Evolutionary conservation across 495 filamentous ascomycete genomes (phyloP), one percentile per base, ranked within the genome.

Genomic region (Parathielavia appendiculata): DNA sequence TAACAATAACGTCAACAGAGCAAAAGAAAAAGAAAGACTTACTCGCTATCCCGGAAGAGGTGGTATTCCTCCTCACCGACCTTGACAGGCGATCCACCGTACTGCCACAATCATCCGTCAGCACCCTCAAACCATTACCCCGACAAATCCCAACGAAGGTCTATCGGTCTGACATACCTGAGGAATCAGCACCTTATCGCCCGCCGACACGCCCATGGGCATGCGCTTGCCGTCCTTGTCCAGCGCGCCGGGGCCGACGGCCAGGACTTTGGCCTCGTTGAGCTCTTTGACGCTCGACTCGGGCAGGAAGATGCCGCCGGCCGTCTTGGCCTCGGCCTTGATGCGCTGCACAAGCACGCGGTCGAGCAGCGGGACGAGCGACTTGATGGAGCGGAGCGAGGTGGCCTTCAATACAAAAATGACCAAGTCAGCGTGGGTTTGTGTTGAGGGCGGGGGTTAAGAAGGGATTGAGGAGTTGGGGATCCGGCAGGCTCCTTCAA

Each of bases 11-110:
- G 2, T 20, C 19, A 16, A 3, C 26, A 30, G 2, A 2, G 6
- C 6, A 2, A 30, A 12, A 14, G 34, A 22, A 44, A 52, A 26
- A 17, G 51, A 52, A 17, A 55, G 53, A 83, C 89, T 70, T 85
- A 97, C 93, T 99, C 93, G 76, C 90, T 86, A 75, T 99, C 93
- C 64, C 92, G 81, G 86, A 95, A 99, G 56, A 99, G 86, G 59
- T 86, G 85, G 77, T 84, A 97, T 79, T 97, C 93, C 61, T 97
- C 90, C 62, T 97, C 92, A 61, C 92, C 92, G 65, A 97, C 90
- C 83, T 97, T 97, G 73, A 99, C 83, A 54, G 95, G 87, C 70
- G 87, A 91, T 56, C 93, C 93, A 73, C 93, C 93, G 70, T 88
- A 99, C 93, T 98, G 63, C 60, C 62, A 30, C 26, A 30, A 30